phyloP scores from a whole-genome alignment of 1,284 basidiomycete genomes.

The Cutaneotrichosporon daszewskae region DNA sequence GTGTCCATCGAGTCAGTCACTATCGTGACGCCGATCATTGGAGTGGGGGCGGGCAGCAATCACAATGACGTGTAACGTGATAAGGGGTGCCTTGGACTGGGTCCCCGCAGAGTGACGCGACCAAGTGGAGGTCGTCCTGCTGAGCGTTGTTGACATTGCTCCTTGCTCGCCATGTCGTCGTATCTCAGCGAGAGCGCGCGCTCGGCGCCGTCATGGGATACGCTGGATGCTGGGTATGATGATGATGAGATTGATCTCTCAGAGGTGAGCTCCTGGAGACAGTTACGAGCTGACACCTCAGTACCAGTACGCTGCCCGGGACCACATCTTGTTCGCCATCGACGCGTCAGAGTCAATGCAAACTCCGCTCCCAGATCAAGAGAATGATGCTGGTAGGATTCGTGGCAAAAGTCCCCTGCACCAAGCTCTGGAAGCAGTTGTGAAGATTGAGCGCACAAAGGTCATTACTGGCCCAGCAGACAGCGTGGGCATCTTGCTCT shows the following conservation, averaged over 20 bases:
- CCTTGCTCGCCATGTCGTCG: conserved; percentile 29
- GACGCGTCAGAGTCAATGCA: conserved; percentile 90
- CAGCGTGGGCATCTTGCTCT: conserved; percentile 80
- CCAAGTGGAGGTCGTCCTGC: no score
- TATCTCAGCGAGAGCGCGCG: conserved; percentile 31
- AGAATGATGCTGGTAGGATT: conserved; percentile 25
- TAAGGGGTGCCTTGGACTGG: neutral
- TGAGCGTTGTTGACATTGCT: conserved; percentile 1
- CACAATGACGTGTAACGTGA: neutral
- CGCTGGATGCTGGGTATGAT: conserved; percentile 28
- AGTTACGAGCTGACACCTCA: conserved; percentile 32
- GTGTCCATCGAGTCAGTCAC: neutral
- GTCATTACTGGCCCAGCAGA: conserved; percentile 81
- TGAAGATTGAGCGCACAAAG: conserved; percentile 81
- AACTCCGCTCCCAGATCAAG: conserved; percentile 54
- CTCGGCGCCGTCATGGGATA: conserved; percentile 38
- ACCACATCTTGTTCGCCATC: conserved; percentile 86
- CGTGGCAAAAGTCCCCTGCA: conserved; percentile 47
- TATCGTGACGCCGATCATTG: no score
- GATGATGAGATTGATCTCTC: conserved; percentile 38
- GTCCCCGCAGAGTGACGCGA: neutral
- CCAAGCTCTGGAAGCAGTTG: conserved; percentile 69
- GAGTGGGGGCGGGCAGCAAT: no score
- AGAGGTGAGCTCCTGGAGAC: conserved; percentile 26
- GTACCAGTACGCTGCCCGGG: conserved; percentile 67